A percentile compares a stretch with the other conserved stretches of the same genome.
phyloP scores from a whole-genome alignment of 306 rosid species.

The Cucumis cinereus region DNA sequence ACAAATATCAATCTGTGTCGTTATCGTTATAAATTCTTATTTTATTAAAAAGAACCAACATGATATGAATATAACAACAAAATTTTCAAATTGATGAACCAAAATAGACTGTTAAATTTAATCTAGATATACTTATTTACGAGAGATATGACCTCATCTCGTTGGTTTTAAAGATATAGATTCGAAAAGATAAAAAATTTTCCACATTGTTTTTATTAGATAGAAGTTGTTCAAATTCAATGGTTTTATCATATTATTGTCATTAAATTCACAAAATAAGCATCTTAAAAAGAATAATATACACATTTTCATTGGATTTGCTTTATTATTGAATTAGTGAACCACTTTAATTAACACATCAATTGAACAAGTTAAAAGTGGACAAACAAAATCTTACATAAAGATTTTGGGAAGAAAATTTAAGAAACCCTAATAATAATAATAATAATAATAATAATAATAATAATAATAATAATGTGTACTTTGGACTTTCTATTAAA shows the following conservation, averaged over 20 bases:
- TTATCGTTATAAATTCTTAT: not conserved
- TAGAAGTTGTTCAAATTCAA: not conserved
- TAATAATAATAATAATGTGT: too few species aligned
- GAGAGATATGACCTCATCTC: not conserved
- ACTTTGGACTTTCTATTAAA: not conserved
- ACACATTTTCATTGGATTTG: not conserved
- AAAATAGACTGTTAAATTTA: not conserved
- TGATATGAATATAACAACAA: not conserved
- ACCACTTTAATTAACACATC: slow-evolving; percentile 3
- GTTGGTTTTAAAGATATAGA: not conserved
- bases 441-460: too few species aligned
- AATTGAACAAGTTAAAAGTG: not conserved
- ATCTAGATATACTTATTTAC: not conserved
- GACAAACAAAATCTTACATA: slow-evolving; percentile 6
- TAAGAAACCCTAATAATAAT: not conserved
- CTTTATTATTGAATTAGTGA: not conserved
- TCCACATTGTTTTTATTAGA: not conserved
- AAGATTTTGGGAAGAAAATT: slow-evolving; percentile 1
- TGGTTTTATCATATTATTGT: not conserved
- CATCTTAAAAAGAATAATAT: not conserved
- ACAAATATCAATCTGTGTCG: not conserved
- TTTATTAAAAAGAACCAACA: not conserved
- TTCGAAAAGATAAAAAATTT: not conserved
- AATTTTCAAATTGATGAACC: not conserved
- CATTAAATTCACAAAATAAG: not conserved